Conservation (phyloP, 2,329 filamentous ascomycete genomes). For the Ophiostoma ulmi region DNA sequence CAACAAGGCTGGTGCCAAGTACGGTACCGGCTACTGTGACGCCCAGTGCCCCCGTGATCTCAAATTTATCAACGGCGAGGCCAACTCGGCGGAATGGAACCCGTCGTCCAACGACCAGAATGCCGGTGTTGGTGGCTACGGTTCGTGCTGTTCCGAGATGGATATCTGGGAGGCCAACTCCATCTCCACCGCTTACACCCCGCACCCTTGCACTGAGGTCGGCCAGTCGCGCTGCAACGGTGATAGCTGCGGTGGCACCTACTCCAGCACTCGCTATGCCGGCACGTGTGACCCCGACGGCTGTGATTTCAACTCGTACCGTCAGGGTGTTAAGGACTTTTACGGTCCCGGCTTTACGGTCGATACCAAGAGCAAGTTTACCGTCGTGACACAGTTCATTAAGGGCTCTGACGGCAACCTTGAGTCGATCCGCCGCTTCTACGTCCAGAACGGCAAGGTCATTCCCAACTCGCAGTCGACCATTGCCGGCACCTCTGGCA, state of each 20-base stretch:
- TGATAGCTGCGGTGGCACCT: slow-evolving; percentile 45
- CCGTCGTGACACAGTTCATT: slow-evolving; percentile 59
- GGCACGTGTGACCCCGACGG: slow-evolving; percentile 60
- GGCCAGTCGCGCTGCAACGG: slow-evolving; percentile 42
- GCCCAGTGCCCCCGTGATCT: slow-evolving; percentile 43
- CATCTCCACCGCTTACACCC: slow-evolving; percentile 53
- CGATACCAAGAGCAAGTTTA: slow-evolving; percentile 54
- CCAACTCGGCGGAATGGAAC: slow-evolving; percentile 40
- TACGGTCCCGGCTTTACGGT: slow-evolving; percentile 50
- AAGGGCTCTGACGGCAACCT: slow-evolving; percentile 43
- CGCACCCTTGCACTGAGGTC: slow-evolving; percentile 50
- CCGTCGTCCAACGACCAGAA: slow-evolving; percentile 48
- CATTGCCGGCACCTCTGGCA: slow-evolving; percentile 32
- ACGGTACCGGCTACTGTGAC: slow-evolving; percentile 52
- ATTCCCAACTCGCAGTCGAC: slow-evolving; percentile 45
- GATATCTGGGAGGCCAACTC: slow-evolving; percentile 60
- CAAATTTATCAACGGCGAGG: slow-evolving; percentile 45
- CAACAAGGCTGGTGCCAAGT: slow-evolving; percentile 45
- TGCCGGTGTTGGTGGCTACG: slow-evolving; percentile 44
- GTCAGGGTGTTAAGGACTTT: slow-evolving; percentile 55
- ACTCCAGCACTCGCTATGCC: slow-evolving; percentile 34
- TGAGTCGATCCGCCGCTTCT: slow-evolving; percentile 54
- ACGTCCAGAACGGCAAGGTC: slow-evolving; percentile 54
- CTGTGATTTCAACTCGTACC: slow-evolving; percentile 62
- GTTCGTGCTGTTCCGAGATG: slow-evolving; percentile 55